Conservation (phyloP, 306 rosid genomes). For the Sesbania bispinosa region DNA sequence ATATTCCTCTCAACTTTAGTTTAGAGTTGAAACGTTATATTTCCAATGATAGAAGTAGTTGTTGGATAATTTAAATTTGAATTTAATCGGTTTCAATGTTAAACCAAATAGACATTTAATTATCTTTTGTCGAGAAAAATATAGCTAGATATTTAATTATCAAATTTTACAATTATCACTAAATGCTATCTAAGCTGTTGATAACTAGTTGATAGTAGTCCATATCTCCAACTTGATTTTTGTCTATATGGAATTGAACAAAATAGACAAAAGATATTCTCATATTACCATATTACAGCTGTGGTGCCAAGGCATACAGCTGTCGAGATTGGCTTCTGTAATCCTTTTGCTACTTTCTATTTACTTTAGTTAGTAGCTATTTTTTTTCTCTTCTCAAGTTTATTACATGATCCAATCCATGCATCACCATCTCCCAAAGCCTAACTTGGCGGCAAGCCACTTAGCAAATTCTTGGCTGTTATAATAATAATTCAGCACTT, state of each 20-base stretch:
- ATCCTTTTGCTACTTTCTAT: not conserved
- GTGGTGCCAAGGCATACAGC: conserved; percentile 18
- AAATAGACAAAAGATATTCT: conserved; percentile 1
- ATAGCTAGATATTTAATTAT: too few species aligned
- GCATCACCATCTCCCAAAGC: conserved; percentile 30
- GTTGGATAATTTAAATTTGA: too few species aligned
- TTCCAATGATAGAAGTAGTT: too few species aligned
- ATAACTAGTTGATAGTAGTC: not conserved
- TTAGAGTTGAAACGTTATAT: too few species aligned
- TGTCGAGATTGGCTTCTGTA: conserved; percentile 17
- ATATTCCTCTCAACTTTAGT: too few species aligned
- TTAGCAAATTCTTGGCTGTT: conserved; percentile 3
- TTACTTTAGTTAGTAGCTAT: not conserved
- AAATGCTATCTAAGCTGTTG: too few species aligned
- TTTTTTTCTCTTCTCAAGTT: conserved; percentile 1
- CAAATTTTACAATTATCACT: too few species aligned
- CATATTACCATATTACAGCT: conserved; percentile 34
- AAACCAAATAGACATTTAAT: too few species aligned
- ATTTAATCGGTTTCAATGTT: too few species aligned
- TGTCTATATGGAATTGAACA: not conserved
- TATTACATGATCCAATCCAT: conserved; percentile 6
- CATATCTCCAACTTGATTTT: not conserved
- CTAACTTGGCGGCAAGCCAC: conserved; percentile 28
- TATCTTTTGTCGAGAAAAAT: too few species aligned
- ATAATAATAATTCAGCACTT: conserved; percentile 27